Evolutionary conservation across 2,329 filamentous ascomycete genomes (phyloP).

Genomic region (Xylaria sp.): DNA sequence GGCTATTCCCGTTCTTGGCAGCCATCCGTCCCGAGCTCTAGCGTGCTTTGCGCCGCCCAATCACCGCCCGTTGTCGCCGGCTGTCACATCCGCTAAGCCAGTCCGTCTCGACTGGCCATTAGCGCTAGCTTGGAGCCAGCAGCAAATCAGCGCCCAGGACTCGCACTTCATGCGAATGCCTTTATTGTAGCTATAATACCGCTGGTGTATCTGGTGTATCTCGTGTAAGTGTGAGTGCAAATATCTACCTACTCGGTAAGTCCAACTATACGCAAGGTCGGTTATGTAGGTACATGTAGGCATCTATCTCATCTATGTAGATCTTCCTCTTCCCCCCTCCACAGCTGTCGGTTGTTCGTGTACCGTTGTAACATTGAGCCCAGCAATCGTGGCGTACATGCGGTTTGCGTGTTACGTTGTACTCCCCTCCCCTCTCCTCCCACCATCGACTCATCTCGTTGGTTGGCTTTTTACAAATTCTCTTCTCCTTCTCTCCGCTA

Average conservation of each 20-base stretch:
- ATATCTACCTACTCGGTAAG: too few species aligned
- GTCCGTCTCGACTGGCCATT: conserved; percentile 34
- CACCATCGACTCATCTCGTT: conserved; percentile 10
- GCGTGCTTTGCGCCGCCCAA: conserved; percentile 38
- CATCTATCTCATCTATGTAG: neutral
- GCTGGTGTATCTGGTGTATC: too few species aligned
- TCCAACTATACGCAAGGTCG: too few species aligned
- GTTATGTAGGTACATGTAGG: too few species aligned
- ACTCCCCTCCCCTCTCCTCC: conserved; percentile 2
- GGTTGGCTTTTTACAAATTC: conserved; percentile 22
- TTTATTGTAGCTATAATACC: neutral
- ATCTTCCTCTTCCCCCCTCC: neutral
- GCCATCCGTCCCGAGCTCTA: conserved; percentile 32
- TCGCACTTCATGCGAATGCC: conserved; percentile 15
- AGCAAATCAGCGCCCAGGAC: conserved; percentile 33
- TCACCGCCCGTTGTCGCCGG: conserved; percentile 27
- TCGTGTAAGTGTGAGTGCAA: too few species aligned
- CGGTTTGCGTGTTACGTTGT: conserved; percentile 27
- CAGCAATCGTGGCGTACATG: conserved; percentile 12
- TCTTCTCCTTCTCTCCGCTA: conserved; percentile 8
- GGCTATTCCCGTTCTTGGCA: conserved; percentile 33
- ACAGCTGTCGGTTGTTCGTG: neutral
- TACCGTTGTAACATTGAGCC: conserved; percentile 2
- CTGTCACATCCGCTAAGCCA: conserved; percentile 41
- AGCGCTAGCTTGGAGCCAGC: conserved; percentile 35